Base-by-base conservation (phyloP, 106 monocot genomes). In the Allium cepa region DNA sequence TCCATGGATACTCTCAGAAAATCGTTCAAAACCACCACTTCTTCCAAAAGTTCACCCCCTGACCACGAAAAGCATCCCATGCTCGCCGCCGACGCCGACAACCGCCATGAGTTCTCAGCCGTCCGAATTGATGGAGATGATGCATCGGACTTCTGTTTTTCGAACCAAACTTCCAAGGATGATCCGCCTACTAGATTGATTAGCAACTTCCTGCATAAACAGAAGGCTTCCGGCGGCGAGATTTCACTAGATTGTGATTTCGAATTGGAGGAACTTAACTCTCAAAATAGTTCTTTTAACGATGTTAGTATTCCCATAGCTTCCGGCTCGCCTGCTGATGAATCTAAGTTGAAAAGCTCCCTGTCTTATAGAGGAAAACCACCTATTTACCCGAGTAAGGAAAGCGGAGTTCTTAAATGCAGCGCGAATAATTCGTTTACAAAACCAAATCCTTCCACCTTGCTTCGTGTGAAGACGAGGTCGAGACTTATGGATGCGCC, bases 181-280 rank as follows among this genome's bases (percentile, higher is more conserved):
- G 86, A 90, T 17, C 88, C 88, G 18, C 83, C 79, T n/a, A 72
- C 81, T 4, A 64, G 69, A n/a, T 27, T 83, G 57, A 83, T 88
- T 47, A 75, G 80, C 56, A 59, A 56, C 13, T 83, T 85, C 73
- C 26, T 83, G 22, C 56, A 80, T 28, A 79, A 83, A 71, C 78
- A 83, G 66, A 60, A 63, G 61, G 78, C 79, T 15, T n/a, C 79
- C 14, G 81, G 81, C 14, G 66, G 14, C 46, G 77, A 79, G 53
- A 69, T 81, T 64, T 17, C 84, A 4, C 72, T 88, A 27, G 85
- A 85, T 50, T 45, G 82, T 68, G 88, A 92, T 52, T 64, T 88
- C 28, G 90, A 90, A 67, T 84, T 84, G 84, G 74, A 84, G 36
- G 80, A 80, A 61, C 73, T 87, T n/a, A 81, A 63, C 69, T 36